phyloP scores from a whole-genome alignment of 805 yeast species.

The Candida khao-thaluensis region DNA sequence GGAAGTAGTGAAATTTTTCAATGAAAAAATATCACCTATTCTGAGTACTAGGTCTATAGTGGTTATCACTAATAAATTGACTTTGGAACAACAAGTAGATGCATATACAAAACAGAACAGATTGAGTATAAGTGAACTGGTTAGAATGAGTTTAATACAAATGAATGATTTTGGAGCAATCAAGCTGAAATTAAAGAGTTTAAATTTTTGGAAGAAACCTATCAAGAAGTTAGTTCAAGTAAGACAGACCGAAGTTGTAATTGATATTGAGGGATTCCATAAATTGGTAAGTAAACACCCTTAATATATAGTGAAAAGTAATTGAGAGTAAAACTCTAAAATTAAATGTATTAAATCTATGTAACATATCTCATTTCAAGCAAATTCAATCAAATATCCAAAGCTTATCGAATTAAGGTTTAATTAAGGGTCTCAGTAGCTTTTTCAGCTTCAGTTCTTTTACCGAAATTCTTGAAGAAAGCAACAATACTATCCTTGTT shows the following conservation, averaged over 20 bases:
- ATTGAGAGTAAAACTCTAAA: neutral
- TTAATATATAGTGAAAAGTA: too few relatives aligned
- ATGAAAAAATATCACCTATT: conserved; percentile 10
- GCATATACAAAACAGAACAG: neutral
- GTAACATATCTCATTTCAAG: neutral
- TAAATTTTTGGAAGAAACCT: neutral
- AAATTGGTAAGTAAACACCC: neutral
- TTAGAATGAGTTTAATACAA: too few relatives aligned
- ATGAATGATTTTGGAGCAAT: too few relatives aligned
- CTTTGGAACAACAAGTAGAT: neutral
- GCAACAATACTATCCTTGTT: conserved; percentile 1
- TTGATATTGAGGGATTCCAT: neutral
- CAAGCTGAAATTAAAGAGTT: neutral
- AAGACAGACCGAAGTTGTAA: neutral
- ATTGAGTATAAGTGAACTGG: conserved; percentile 1
- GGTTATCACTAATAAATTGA: conserved; percentile 8
- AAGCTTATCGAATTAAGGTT: neutral
- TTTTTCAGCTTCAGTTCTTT: conserved; percentile 8
- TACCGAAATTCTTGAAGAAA: conserved; percentile 8
- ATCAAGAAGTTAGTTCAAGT: neutral
- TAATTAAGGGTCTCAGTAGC: conserved; percentile 2
- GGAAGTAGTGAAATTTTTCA: conserved; percentile 7
- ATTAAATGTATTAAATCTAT: neutral
- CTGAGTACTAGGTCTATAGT: conserved; percentile 8
- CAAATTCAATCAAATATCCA: too few relatives aligned